Base-by-base conservation (phyloP, 2,329 filamentous ascomycete species). In the Didymella pomorum region DNA sequence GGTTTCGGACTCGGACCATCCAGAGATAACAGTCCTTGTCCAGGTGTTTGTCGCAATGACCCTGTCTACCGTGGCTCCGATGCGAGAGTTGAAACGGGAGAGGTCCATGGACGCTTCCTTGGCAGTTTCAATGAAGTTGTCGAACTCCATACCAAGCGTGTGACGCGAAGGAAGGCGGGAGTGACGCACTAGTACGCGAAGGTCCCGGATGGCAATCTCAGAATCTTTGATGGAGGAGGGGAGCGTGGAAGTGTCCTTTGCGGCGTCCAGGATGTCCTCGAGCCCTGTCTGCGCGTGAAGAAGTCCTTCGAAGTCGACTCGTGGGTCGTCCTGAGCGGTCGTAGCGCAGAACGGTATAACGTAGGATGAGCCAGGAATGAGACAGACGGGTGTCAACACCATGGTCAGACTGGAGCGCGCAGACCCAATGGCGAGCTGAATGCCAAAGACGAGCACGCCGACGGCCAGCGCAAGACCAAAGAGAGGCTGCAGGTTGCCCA, bases 201-300 rank as follows among this genome's bases (percentile, higher is more conserved):
- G 78, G 67, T 93, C 91, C 39, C 91, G 85, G 33, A 95, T 87
- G 1, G 89, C 87, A 2, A 86, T 82, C 74, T 94, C 90, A 2
- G 88, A 88, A 10, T 87, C 84, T 78, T 92, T 93, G 87, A 95
- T 93, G 66, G 92, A 89, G 65, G 90, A 81, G 0, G 91, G 91
- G 3, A 95, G 78, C 1, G 86, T 86, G 1, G 88, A 85, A 1
- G 87, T 86, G 21, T 87, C 83, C 1, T 86, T 84, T 16, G 86
- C 87, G 58, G 87, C 85, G 64, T 91, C 86, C 4, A 95, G 78
- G 0, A 95, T 87, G 56, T 89, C 85, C 74, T 93, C 90, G 55
- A 96, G 92, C 26, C 87, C 84, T n/a, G 85, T 81, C 74, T 96
- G 91, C 1, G 90, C 85, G 18, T 82, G 82, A 81, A 95, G 89